Evolutionary conservation across 2,329 filamentous ascomycete genomes (phyloP), one percentile per base, ranked within the genome.

Genomic region (Phaeosphaeriaceae sp.): DNA sequence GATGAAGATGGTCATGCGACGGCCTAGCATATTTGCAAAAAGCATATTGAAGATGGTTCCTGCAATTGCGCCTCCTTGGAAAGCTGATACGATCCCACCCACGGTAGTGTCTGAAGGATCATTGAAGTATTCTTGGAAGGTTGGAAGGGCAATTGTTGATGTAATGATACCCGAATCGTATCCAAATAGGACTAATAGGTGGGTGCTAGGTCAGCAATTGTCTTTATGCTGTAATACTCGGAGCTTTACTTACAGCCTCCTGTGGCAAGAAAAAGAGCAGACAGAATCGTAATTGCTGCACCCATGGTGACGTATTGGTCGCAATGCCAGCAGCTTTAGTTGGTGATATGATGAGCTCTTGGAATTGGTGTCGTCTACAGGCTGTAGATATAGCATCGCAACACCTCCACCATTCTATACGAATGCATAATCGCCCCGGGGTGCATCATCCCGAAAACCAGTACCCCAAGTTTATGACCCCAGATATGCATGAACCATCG

Each of bases 71-170:
- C 73, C 73, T 3, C 72, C 73, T 29, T 70, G 66, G 46, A 75
- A 76, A 13, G 70, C 63, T 9, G 67, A 71, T 11, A 75, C 73
- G 4, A 75, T 66, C 1, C 70, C 72, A 17, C 74, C 68, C 4
- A 44, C 52, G 3, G 51, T 52, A 6, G 48, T 56, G 37, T 64
- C 58, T 42, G 50, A 52, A 6, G 68, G 68, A 29, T 58, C 43
- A 48, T 56, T 50, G 48, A 71, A 70, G 46, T 70, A 70, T 4
- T 61, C 52, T 13, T 60, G 54, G 48, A 71, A 71, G 15, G 58
- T 54, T 6, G 48, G 43, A 8, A 67, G 62, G 1, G 63, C 61
- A 35, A 71, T 70, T 13, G 66, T 67, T 2, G 65, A 67, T 16
- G 64, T 66, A 17, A 71, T 70, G 58, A 71, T 71, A 56, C 68